A percentile compares a stretch with the other conserved stretches of the same genome.
phyloP scores from a whole-genome alignment of 257 asterid species.

The Solanum bulbocastanum region DNA sequence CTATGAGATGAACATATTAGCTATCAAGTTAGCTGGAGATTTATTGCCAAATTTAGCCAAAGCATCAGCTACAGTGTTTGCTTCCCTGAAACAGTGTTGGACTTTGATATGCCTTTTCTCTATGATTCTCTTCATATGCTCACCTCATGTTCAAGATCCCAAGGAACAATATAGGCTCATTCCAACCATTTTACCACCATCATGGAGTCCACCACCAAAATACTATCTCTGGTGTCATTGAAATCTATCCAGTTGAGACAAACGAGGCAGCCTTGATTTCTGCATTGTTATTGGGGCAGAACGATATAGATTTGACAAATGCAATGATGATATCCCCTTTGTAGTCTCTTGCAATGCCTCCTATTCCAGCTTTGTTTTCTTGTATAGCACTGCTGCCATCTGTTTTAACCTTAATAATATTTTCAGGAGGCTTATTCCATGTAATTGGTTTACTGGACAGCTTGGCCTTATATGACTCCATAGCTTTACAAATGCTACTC shows the following conservation, averaged over 20 bases:
- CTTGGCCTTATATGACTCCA: background rate
- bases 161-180: background rate
- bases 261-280: background rate
- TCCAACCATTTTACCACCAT: background rate
- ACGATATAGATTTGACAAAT: background rate
- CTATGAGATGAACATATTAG: background rate
- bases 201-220: background rate
- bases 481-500: background rate
- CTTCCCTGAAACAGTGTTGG: background rate
- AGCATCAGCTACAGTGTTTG: background rate
- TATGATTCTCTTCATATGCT: background rate
- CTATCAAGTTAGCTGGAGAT: background rate
- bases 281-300: background rate
- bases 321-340: background rate
- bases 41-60: background rate
- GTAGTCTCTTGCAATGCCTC: background rate
- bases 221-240: background rate
- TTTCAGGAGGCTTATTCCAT: background rate
- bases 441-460: background rate
- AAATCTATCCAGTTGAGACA: background rate
- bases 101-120: background rate
- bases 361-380: background rate
- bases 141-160: background rate
- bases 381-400: background rate
- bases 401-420: no score